Evolutionary conservation across 345 rosid genomes (phyloP), one percentile per base, ranked within the genome.

Genomic region (Corymbia maculata): DNA sequence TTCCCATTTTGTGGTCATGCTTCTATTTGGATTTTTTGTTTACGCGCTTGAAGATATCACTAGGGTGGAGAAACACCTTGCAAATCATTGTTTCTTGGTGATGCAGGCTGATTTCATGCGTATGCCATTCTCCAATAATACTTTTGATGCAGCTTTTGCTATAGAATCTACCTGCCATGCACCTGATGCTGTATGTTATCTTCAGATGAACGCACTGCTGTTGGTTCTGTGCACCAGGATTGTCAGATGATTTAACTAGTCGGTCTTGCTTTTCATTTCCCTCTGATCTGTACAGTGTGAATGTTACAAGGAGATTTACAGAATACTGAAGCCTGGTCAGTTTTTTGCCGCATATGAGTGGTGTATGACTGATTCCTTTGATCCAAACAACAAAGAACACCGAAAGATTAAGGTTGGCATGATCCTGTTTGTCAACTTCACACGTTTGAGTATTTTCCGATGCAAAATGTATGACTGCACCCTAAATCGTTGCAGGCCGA

Each of bases 241-340:
- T 55, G 61, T 55, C 61, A 55, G 5, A 55, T 0, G 28, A 55
- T 55, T 55, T 55, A 55, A 55, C 61, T 55, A 55, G 61, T 55
- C 28, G 28, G 70, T 64, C 61, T 55, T 12, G 28, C 61, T 55
- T 55, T 55, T 55, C 61, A 5, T 55, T 55, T 55, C 61, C 61
- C 61, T 55, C 5, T 36, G 59, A 21, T 55, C 59, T 55, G 61
- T 55, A 55, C 2, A 55, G 61, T 90, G 91, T 91, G 98, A 97
- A 89, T 96, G 98, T 95, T 98, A 97, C 97, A 93, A 91, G 88
- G 98, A 98, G 95, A 95, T 98, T 70, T 97, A 89, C 92, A 93
- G 99, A 92, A 94, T 98, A 91, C 88, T 98, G 86, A 97, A 96
- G 93, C 99, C 99, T 6, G 99, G 98, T 32, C 98, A 96, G 89